Percentiles rank a stretch among this genome's conserved stretches.
phyloP scores from a whole-genome alignment of 345 rosid genomes.

The Durio zibethinus region DNA sequence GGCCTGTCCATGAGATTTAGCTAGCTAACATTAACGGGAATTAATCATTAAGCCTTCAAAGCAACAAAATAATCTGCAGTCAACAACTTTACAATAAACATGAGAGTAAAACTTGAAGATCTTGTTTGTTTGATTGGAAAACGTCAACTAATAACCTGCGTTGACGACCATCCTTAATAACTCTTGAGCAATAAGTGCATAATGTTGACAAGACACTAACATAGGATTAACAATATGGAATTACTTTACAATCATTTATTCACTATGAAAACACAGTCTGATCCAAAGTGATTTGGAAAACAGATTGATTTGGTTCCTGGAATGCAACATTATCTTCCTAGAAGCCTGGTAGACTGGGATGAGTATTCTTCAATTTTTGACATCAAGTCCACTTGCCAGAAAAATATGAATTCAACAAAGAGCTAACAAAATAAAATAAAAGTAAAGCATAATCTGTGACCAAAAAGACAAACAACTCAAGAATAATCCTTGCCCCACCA shows the following conservation, averaged over 20 bases:
- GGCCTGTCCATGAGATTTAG: constrained; percentile 39
- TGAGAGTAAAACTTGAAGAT: background rate
- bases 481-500: background rate
- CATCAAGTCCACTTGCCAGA: background rate
- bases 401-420: background rate
- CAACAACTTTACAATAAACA: background rate
- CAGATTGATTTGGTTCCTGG: background rate
- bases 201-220: background rate
- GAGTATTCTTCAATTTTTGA: background rate
- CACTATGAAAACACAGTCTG: background rate
- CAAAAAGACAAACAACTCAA: background rate
- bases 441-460: background rate
- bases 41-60: background rate
- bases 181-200: background rate
- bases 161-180: background rate
- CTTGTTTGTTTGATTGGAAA: background rate
- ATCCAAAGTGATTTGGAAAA: background rate
- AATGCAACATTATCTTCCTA: background rate
- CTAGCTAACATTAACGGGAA: constrained; percentile 8
- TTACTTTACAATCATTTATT: background rate
- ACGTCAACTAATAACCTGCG: background rate
- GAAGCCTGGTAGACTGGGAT: background rate
- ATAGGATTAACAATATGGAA: background rate
- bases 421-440: background rate
- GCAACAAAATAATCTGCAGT: constrained; percentile 7